Evolutionary conservation across 2,329 filamentous ascomycete genomes (phyloP).

Genomic region (Fusarium burgessii): DNA sequence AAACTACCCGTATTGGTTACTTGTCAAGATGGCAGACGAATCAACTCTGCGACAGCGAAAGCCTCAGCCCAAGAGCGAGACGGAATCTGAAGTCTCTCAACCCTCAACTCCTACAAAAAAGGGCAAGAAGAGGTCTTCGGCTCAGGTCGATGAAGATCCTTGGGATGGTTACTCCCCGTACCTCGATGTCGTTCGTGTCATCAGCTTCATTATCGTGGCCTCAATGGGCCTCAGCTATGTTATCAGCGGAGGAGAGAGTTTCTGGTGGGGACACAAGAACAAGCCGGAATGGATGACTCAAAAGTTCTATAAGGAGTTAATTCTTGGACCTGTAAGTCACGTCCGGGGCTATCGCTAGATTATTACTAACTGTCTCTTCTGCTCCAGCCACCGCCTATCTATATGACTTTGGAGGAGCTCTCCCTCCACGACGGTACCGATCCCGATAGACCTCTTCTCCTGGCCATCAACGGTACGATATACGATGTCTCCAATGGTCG

Average conservation of each 20-base stretch:
- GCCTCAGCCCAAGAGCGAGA: conserved; percentile 44
- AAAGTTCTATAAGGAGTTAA: conserved; percentile 65
- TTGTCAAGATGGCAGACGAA: conserved; percentile 54
- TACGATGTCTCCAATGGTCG: conserved; percentile 82
- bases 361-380: conserved; percentile 3
- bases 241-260: conserved; percentile 75
- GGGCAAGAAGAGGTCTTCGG: conserved; percentile 37
- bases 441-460: conserved; percentile 81
- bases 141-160: conserved; percentile 50
- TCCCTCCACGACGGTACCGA: conserved; percentile 81
- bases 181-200: conserved; percentile 76
- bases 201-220: conserved; percentile 74
- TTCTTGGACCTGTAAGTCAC: conserved; percentile 43
- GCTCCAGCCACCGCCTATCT: conserved; percentile 67
- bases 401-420: conserved; percentile 82
- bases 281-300: conserved; percentile 71
- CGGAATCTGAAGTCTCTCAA: conserved; percentile 33
- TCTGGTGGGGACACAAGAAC: conserved; percentile 74
- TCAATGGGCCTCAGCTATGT: conserved; percentile 81
- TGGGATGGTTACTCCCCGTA: conserved; percentile 64
- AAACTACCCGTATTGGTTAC: background rate
- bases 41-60: conserved; percentile 60
- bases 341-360: background rate
- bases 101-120: conserved; percentile 45
- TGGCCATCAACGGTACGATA: conserved; percentile 89